Evolutionary conservation across 352 stramenopile genomes (phyloP).

Genomic region (Phytophthora quininea): DNA sequence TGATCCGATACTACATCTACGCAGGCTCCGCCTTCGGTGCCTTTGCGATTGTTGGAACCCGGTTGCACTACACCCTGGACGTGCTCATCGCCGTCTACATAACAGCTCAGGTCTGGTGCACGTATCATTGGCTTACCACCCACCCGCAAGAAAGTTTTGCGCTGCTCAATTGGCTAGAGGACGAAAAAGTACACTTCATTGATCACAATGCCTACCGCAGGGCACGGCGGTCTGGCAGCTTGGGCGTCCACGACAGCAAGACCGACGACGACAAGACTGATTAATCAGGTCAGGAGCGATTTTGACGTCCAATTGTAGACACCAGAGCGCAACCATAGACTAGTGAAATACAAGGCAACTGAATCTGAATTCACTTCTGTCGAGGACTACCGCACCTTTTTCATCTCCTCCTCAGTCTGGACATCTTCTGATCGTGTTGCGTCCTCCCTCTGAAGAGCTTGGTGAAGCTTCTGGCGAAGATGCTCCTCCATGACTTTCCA

Average conservation of each 20-base stretch:
- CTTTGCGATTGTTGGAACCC: slow-evolving; percentile 88
- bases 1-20: slow-evolving; percentile 85
- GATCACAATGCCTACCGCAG: slow-evolving; percentile 82
- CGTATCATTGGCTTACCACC: slow-evolving; percentile 82
- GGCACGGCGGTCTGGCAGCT: slow-evolving; percentile 62
- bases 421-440: slow-evolving; percentile 3
- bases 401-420: slow-evolving; percentile 18
- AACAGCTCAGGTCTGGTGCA: slow-evolving; percentile 83
- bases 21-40: slow-evolving; percentile 59
- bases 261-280: slow-evolving; percentile 33
- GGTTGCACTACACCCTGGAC: slow-evolving; percentile 88
- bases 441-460: slow-evolving; percentile 27
- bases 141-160: slow-evolving; percentile 66
- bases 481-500: slow-evolving; percentile 77
- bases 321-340: slow-evolving; percentile 32
- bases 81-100: slow-evolving; percentile 90
- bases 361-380: background rate
- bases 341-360: slow-evolving; percentile 13
- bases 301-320: slow-evolving; percentile 5
- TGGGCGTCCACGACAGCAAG: slow-evolving; percentile 26
- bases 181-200: slow-evolving; percentile 82
- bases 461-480: slow-evolving; percentile 48
- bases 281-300: slow-evolving; percentile 6
- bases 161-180: slow-evolving; percentile 83
- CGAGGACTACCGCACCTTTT: slow-evolving; percentile 43